phyloP scores from a whole-genome alignment of 1,284 basidiomycete species.

The Cystobasidiaceae sp. region DNA sequence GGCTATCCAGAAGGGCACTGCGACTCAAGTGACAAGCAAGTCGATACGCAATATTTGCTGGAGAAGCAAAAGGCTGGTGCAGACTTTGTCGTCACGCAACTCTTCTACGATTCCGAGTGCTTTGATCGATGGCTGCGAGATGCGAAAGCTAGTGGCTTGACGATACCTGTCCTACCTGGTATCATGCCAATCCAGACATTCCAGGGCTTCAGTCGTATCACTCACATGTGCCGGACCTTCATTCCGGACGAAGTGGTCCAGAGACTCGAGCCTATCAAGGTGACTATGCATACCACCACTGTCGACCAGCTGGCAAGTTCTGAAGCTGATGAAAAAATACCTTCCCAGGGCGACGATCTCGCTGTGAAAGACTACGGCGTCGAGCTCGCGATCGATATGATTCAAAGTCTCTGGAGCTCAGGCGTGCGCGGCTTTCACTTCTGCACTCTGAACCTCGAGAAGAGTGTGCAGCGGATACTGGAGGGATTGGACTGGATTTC shows the following conservation, averaged over 20 bases:
- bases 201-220: slow-evolving; percentile 92
- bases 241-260: slow-evolving; percentile 79
- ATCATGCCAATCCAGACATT: slow-evolving; percentile 98
- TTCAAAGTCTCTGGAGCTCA: slow-evolving; percentile 51
- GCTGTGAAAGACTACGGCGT: slow-evolving; percentile 49
- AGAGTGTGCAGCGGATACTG: slow-evolving; percentile 83
- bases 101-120: slow-evolving; percentile 86
- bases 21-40: slow-evolving; percentile 46
- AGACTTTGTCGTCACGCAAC: slow-evolving; percentile 88
- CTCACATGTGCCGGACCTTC: slow-evolving; percentile 73
- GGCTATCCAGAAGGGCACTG: slow-evolving; percentile 62
- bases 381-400: slow-evolving; percentile 45
- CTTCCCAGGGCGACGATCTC: slow-evolving; percentile 39
- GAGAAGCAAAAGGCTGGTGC: slow-evolving; percentile 81
- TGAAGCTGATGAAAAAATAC: slow-evolving; percentile 32
- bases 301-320: slow-evolving; percentile 28
- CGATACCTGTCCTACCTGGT: slow-evolving; percentile 87
- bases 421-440: slow-evolving; percentile 81
- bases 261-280: slow-evolving; percentile 81
- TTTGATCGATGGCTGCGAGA: slow-evolving; percentile 76
- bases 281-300: slow-evolving; percentile 17
- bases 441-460: slow-evolving; percentile 95
- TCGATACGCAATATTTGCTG: slow-evolving; percentile 81
- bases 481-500: slow-evolving; percentile 66
- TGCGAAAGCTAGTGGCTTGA: slow-evolving; percentile 58